Conservation (phyloP, 1,139 yeast genomes). For the Saccharomyces pastorianus region DNA sequence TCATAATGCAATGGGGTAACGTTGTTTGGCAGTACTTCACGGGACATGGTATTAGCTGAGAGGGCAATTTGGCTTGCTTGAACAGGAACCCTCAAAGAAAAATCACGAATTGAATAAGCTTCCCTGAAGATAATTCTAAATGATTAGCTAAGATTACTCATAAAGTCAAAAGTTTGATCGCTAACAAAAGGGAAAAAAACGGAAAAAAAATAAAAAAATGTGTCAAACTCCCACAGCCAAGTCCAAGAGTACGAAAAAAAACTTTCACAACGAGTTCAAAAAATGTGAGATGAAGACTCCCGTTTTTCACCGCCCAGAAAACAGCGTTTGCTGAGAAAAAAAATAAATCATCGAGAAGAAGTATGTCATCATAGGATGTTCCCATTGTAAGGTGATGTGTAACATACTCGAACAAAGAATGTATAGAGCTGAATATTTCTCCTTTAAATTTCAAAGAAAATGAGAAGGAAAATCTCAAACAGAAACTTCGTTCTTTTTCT, state of each 20-base stretch:
- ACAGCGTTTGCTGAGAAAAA: background rate
- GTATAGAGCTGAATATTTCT: no score
- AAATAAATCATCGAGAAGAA: no score
- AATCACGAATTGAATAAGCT: background rate
- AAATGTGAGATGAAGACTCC: background rate
- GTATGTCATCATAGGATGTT: no score
- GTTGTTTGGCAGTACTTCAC: conserved; percentile 61
- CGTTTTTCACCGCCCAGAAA: background rate
- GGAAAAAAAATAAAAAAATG: background rate
- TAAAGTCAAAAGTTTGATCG: background rate
- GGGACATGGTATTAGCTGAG: conserved; percentile 11
- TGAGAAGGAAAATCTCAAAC: no score
- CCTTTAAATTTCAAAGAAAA: no score
- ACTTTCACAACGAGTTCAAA: background rate
- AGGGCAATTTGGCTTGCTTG: conserved; percentile 1
- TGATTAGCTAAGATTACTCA: background rate
- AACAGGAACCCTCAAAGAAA: background rate
- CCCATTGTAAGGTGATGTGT: no score
- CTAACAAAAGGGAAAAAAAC: background rate
- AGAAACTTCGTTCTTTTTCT: no score
- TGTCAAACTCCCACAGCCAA: background rate
- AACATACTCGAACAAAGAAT: no score
- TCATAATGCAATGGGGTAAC: conserved; percentile 65
- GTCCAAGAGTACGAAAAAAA: background rate
- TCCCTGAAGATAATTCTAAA: background rate